A percentile compares a stretch with the other conserved stretches of the same genome.
Conservation (phyloP, 2,329 filamentous ascomycete species). For the Penicillium sp. region DNA sequence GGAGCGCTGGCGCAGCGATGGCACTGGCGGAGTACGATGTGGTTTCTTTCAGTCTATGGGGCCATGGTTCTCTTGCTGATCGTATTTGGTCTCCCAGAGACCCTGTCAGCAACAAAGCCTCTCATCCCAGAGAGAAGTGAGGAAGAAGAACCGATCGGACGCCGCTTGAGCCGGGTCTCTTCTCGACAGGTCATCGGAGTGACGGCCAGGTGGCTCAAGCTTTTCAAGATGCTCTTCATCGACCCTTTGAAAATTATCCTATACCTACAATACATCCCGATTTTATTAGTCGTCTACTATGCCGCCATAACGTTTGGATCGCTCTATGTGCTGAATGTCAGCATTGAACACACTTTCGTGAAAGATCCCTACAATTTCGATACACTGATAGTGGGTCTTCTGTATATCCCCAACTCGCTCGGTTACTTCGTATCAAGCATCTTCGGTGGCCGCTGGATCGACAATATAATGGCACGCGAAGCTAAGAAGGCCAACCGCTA, state of each 20-base stretch:
- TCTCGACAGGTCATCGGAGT: slow-evolving; percentile 66
- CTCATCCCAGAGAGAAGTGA: slow-evolving; percentile 35
- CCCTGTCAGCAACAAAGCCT: slow-evolving; percentile 37
- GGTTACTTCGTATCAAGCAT: slow-evolving; percentile 64
- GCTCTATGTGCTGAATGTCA: slow-evolving; percentile 79
- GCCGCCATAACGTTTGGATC: slow-evolving; percentile 76
- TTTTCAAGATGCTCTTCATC: slow-evolving; percentile 66
- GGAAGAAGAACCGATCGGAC: slow-evolving; percentile 28
- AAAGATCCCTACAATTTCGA: slow-evolving; percentile 69
- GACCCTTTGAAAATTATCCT: slow-evolving; percentile 74
- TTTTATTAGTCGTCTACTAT: slow-evolving; percentile 74
- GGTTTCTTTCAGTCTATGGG: slow-evolving; percentile 76
- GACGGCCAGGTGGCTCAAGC: slow-evolving; percentile 58
- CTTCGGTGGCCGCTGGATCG: neutral
- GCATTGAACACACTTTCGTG: slow-evolving; percentile 72
- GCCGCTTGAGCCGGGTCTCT: slow-evolving; percentile 57
- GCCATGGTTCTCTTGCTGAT: slow-evolving; percentile 49
- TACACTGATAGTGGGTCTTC: slow-evolving; percentile 71
- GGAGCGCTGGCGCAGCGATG: slow-evolving; percentile 71
- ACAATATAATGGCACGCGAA: slow-evolving; percentile 74
- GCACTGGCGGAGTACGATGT: slow-evolving; percentile 78
- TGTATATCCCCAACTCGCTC: slow-evolving; percentile 76
- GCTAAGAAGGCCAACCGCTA: slow-evolving; percentile 72
- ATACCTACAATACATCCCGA: slow-evolving; percentile 75
- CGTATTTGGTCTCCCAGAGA: slow-evolving; percentile 52